Conservation (phyloP, 768 basidiomycete genomes). For the Auricularia auricula-judae region DNA sequence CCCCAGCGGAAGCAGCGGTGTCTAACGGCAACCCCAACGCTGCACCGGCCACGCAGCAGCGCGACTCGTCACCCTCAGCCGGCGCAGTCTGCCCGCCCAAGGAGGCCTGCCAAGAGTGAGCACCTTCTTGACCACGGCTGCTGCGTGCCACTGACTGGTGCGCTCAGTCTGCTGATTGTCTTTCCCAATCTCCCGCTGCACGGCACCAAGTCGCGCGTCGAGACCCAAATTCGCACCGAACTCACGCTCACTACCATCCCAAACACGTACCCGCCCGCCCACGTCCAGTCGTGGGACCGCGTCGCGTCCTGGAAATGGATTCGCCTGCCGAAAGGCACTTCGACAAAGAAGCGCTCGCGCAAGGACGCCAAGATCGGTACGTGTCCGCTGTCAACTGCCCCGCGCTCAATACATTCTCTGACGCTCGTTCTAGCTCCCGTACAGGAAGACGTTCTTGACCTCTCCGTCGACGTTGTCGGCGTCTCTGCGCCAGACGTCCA, state of each 20-base stretch:
- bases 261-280: conserved; percentile 6
- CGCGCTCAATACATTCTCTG: conserved; percentile 6
- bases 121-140: neutral
- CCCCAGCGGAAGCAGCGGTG: neutral
- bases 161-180: conserved; percentile 60
- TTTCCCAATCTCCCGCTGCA: conserved; percentile 72
- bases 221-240: conserved; percentile 77
- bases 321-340: conserved; percentile 65
- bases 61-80: neutral
- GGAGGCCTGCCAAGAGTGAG: conserved; percentile 1
- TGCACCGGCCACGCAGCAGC: neutral
- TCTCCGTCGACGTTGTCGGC: conserved; percentile 67
- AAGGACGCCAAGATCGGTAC: conserved; percentile 76
- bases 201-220: conserved; percentile 88
- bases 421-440: conserved; percentile 39
- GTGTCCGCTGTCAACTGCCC: conserved; percentile 7
- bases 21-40: conserved; percentile 4
- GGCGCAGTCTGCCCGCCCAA: conserved; percentile 6
- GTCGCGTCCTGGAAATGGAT: conserved; percentile 90
- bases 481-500: conserved; percentile 67
- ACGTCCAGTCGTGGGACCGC: conserved; percentile 40
- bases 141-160: neutral
- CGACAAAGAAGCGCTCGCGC: conserved; percentile 74
- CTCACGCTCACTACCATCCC: conserved; percentile 5
- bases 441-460: conserved; percentile 57